Conservation (phyloP, 2,329 filamentous ascomycete species). For the Dactylellina cionopaga region DNA sequence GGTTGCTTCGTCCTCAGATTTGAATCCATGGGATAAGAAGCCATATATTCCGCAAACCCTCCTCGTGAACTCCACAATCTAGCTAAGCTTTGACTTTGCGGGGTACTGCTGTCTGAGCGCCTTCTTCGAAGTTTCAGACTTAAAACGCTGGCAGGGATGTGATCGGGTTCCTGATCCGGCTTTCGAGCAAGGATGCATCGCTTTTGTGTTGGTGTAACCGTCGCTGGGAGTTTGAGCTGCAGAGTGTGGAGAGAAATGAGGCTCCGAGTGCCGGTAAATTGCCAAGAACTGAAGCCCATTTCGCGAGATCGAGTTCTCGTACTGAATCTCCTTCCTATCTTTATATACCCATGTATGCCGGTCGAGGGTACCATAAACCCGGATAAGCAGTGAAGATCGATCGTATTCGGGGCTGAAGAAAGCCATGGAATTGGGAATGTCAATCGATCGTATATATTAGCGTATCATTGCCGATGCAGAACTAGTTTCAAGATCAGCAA, state of each 20-base stretch:
- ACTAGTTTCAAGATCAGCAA: slow-evolving; percentile 1
- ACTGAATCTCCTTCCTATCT: too few species aligned
- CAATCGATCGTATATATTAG: slow-evolving; percentile 7
- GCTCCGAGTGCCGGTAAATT: too few species aligned
- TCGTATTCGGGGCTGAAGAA: background rate
- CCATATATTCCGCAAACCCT: background rate
- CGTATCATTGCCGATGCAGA: slow-evolving; percentile 6
- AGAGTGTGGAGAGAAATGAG: too few species aligned
- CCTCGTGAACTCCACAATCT: slow-evolving; percentile 6
- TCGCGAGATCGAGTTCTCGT: too few species aligned
- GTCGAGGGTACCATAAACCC: too few species aligned
- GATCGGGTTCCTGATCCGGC: slow-evolving; percentile 38
- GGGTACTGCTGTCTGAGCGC: slow-evolving; percentile 32
- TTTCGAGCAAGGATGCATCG: background rate
- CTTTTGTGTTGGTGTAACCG: slow-evolving; percentile 11
- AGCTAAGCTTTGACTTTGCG: slow-evolving; percentile 23
- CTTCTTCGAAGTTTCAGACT: slow-evolving; percentile 32
- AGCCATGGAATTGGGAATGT: slow-evolving; percentile 6
- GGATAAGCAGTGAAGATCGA: background rate
- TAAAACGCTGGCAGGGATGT: slow-evolving; percentile 32
- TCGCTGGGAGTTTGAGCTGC: too few species aligned
- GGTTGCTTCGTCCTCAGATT: too few species aligned
- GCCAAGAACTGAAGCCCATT: too few species aligned
- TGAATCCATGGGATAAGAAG: too few species aligned
- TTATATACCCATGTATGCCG: too few species aligned